Evolutionary conservation across 495 filamentous ascomycete species (phyloP), one percentile per base, ranked within the genome.

Genomic region (Xylaria grammica): DNA sequence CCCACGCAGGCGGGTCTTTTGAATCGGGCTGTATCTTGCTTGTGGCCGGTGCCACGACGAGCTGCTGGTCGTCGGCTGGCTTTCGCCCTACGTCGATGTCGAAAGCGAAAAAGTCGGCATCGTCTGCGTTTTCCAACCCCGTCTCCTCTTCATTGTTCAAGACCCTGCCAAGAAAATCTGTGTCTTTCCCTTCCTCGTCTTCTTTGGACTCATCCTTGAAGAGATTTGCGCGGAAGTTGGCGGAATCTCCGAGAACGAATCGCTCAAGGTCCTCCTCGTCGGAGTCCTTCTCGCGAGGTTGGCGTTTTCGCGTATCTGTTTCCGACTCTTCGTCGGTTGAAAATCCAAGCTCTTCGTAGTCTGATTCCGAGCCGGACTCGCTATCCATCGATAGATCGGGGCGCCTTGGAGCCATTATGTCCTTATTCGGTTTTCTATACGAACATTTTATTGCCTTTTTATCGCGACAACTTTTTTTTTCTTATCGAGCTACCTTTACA

Each of bases 221-320:
- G 67, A 97, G 79, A 51, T 86, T 88, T 45, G 86, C 83, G 49
- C 86, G 85, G 73, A 97, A 97, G 29, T 88, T 91, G n/a, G 84
- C 84, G 46, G 89, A 84, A 70, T 95, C 90, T 30, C 94, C 94
- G 53, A 98, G 90, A 2, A 98, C 89, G 63, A 96, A 81, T 63
- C 85, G 84, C 78, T 97, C 93, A 17, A 98, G 85, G 73, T 92
- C 92, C 69, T 86, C 84, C 72, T 98, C 94, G 34, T 88, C 86
- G 56, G 84, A 87, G 68, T 96, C 92, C 74, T 93, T 94, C 46
- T 89, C 88, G 17, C 80, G 67, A 26, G 57, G 68, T 40, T 64
- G 66, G 46, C 69, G 42, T 62, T 64, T 66, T 40, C 53, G 69
- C 8, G 55, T 67, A 50, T 75, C 34, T 68, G 52, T 53, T 26